phyloP scores from a whole-genome alignment of 495 filamentous ascomycete genomes.

The Penicillium egyptiacum region DNA sequence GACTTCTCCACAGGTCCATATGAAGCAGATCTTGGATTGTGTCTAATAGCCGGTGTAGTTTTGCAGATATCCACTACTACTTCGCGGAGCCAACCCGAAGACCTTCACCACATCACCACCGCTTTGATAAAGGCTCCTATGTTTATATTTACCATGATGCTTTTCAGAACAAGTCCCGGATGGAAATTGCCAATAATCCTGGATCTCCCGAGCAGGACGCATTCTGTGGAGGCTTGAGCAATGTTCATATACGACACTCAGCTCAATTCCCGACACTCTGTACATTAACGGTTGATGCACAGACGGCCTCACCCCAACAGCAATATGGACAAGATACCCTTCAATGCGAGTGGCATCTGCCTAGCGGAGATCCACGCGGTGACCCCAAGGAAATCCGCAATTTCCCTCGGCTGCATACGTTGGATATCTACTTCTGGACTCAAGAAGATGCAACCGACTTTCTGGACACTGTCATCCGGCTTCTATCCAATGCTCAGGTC shows the following conservation, averaged over 20 bases:
- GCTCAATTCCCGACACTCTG: conserved; percentile 76
- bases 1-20: conserved; percentile 24
- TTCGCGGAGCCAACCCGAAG: conserved; percentile 69
- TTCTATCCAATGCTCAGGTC: conserved; percentile 60
- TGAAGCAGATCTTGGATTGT: conserved; percentile 4
- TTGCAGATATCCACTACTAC: conserved; percentile 87
- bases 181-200: conserved; percentile 87
- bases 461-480: conserved; percentile 59
- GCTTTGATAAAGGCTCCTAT: conserved; percentile 88
- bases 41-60: conserved; percentile 50
- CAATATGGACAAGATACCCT: conserved; percentile 38
- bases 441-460: conserved; percentile 72
- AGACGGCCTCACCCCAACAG: conserved; percentile 25
- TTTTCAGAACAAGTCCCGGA: conserved; percentile 61
- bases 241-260: conserved; percentile 65
- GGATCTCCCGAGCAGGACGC: conserved; percentile 87
- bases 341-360: conserved; percentile 73
- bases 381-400: conserved; percentile 70
- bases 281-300: conserved; percentile 69
- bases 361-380: conserved; percentile 65
- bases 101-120: conserved; percentile 64
- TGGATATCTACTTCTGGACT: conserved; percentile 92
- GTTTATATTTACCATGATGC: conserved; percentile 83
- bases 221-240: conserved; percentile 73
- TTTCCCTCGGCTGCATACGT: conserved; percentile 72